Percentiles rank a stretch among this genome's conserved stretches.
Conservation (phyloP, 495 filamentous ascomycete species). For the Penicillium cataractarum region DNA sequence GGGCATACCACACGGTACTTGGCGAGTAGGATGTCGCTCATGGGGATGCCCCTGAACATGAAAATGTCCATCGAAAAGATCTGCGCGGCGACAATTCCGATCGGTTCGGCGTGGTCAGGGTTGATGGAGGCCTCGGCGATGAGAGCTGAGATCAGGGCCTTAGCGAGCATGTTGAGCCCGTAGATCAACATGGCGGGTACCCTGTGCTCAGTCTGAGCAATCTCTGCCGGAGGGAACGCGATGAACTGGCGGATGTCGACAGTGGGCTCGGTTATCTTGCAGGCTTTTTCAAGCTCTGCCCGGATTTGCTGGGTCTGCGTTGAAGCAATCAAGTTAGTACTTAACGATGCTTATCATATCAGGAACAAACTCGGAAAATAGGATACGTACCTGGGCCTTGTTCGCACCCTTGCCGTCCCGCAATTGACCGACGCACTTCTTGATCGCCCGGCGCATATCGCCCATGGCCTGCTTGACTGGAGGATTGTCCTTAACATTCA, state of each 20-base stretch:
- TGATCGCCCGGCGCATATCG: constrained; percentile 73
- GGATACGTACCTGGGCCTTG: constrained; percentile 43
- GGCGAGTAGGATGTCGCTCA: constrained; percentile 87
- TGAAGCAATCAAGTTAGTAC: constrained; percentile 16
- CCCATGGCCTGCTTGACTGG: constrained; percentile 68
- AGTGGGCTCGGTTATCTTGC: constrained; percentile 51
- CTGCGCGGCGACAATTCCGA: constrained; percentile 75
- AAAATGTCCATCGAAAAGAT: constrained; percentile 72
- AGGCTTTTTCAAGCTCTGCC: constrained; percentile 48
- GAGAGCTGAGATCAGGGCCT: constrained; percentile 74
- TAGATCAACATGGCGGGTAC: constrained; percentile 77
- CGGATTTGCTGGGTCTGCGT: constrained; percentile 52
- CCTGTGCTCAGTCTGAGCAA: constrained; percentile 57
- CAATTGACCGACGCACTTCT: constrained; percentile 73
- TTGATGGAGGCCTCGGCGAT: constrained; percentile 72
- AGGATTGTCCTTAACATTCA: constrained; percentile 53
- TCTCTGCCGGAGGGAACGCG: constrained; percentile 55
- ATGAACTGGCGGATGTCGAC: constrained; percentile 73
- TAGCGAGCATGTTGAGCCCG: constrained; percentile 80
- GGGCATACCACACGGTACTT: constrained; percentile 84
- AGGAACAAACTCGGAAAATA: background rate
- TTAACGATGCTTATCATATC: background rate
- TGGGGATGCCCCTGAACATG: constrained; percentile 66
- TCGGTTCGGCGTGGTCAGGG: constrained; percentile 73
- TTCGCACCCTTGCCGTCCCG: constrained; percentile 67